Evolutionary conservation across 192 early-diverging fungal species (phyloP).

Genomic region (Backusella morwellensis): DNA sequence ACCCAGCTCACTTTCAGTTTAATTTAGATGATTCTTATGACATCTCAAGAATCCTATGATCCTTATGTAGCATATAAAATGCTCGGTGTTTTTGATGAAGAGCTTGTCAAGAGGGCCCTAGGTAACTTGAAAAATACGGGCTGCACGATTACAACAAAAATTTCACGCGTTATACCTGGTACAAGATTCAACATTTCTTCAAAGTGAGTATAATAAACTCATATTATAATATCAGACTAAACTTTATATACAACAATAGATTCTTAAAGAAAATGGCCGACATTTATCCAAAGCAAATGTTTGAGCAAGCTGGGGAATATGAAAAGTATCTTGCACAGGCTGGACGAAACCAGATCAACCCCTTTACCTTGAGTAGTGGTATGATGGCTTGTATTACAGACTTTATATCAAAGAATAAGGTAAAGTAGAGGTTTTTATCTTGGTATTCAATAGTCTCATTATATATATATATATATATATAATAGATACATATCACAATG

Average conservation of each 20-base stretch:
- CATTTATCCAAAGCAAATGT: background rate
- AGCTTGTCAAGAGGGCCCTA: background rate
- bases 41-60: slow-evolving; percentile 1
- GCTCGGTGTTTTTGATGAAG: background rate
- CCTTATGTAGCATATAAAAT: background rate
- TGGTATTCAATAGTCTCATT: background rate
- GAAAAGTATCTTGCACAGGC: background rate
- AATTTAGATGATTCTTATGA: slow-evolving; percentile 8
- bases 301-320: background rate
- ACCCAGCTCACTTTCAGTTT: background rate
- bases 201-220: background rate
- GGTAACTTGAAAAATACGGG: background rate
- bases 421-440: background rate
- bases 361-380: background rate
- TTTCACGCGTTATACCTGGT: background rate
- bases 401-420: background rate
- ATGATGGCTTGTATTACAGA: background rate
- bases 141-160: background rate
- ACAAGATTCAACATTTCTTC: background rate
- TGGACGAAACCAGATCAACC: background rate
- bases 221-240: background rate
- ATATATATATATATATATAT: too few relatives aligned
- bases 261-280: background rate
- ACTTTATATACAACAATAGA: background rate
- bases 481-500: background rate